A percentile compares a stretch with the other conserved stretches of the same genome.
Evolutionary conservation across 345 rosid species (phyloP).

Genomic region (Gossypium australe): DNA sequence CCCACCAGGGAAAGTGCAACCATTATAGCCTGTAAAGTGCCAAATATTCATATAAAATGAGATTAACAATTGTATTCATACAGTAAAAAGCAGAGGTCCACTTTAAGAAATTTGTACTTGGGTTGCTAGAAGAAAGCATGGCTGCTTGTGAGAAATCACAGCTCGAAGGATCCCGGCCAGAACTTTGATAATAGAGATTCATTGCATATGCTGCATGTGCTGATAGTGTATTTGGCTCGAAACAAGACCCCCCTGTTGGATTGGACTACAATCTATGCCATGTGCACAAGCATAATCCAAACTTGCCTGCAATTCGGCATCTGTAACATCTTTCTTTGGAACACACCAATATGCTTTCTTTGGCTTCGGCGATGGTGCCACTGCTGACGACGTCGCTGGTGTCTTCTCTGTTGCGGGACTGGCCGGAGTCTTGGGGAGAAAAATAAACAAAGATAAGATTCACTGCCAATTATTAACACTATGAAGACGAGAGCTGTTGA

Average conservation of each 20-base stretch:
- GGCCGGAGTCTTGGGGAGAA: constrained; percentile 21
- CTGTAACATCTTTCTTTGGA: constrained; percentile 44
- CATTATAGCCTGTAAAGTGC: constrained; percentile 26
- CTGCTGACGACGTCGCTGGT: neutral
- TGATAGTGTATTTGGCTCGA: constrained; percentile 59
- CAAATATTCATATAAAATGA: neutral
- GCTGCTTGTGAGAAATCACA: constrained; percentile 70
- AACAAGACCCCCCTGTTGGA: constrained; percentile 87
- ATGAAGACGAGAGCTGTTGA: neutral
- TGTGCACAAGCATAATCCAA: constrained; percentile 81
- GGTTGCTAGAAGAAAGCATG: constrained; percentile 52
- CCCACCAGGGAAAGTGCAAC: constrained; percentile 39
- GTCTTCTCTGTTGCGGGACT: neutral
- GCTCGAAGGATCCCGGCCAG: constrained; percentile 36
- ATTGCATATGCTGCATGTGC: constrained; percentile 86
- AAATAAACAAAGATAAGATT: neutral
- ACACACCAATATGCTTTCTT: constrained; percentile 55
- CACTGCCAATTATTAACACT: neutral
- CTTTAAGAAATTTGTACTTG: constrained; percentile 41
- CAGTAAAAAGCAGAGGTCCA: neutral
- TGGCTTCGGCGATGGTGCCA: constrained; percentile 29
- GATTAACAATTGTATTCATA: no score
- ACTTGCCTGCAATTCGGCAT: constrained; percentile 56
- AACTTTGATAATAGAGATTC: constrained; percentile 69
- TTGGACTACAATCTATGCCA: constrained; percentile 61